Evolutionary conservation across 2,329 filamentous ascomycete genomes (phyloP), one percentile per base, ranked within the genome.

Genomic region (Alternaria sp.): DNA sequence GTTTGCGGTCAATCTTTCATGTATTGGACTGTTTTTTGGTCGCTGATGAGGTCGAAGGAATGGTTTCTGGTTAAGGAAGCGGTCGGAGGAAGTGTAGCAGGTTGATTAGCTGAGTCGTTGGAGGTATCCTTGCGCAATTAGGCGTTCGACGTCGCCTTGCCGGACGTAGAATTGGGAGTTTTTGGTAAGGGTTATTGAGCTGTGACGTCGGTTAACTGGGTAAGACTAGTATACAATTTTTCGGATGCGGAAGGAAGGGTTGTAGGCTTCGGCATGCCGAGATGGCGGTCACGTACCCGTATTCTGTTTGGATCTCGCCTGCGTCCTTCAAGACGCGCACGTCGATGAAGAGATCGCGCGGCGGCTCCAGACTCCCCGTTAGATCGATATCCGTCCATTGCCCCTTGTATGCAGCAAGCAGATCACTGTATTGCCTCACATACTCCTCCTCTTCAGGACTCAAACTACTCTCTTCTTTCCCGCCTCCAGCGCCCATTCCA

Each of bases 381-480:
- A 99, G 84, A 80, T 99, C 96, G 69, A 99, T 91, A 78, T 99
- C 96, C 19, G 95, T 98, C 95, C 95, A 99, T 75, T 97, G 93
- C 1, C 96, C 96, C 79, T 99, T 99, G 81, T 96, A 97, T 2
- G 93, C 93, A n/a, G 95, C 93, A 59, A 99, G 83, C 69, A 99
- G 84, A 74, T 99, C 94, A 68, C 91, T 90, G 77, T 97, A 99
- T 75, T 94, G 91, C 63, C 95, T 87, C 61, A 97, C 92, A 76
- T 97, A 99, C 73, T 98, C 96, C 79, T 97, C 94, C 79, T 99
- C 96, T 78, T 98, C 95, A 0, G 96, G 94, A 73, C 93, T 97
- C 62, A 98, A 83, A 73, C 92, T 95, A 83, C 90, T 95, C 62
- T 89, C 79, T 44, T 78, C 89, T 25, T 81, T 83, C 60, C 81